Evolutionary conservation across 2,329 filamentous ascomycete genomes (phyloP).

Genomic region (Lasiodiplodia sp.): DNA sequence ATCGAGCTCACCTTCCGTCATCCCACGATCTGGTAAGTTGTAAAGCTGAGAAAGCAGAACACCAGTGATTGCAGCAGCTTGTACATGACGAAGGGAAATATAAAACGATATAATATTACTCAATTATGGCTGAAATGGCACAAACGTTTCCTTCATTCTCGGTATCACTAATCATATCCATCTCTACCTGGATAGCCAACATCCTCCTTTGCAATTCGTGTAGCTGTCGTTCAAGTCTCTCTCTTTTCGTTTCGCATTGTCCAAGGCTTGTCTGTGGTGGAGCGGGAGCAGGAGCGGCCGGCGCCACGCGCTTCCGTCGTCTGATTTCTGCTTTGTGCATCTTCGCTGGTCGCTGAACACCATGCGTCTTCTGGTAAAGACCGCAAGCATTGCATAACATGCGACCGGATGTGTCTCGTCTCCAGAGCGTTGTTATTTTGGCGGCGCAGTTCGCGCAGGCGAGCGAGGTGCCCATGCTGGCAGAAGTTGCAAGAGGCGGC

Average conservation of each 20-base stretch:
- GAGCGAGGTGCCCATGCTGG: neutral
- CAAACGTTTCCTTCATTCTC: no score
- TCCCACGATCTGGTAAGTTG: no score
- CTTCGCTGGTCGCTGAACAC: neutral
- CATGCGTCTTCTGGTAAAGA: neutral
- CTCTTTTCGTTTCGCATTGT: neutral
- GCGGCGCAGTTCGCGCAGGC: slow-evolving; percentile 97
- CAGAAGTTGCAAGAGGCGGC: neutral
- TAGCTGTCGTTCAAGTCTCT: neutral
- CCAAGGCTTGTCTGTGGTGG: neutral
- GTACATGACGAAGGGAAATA: no score
- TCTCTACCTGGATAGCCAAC: neutral
- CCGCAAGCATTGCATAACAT: slow-evolving; percentile 95
- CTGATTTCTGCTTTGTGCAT: neutral
- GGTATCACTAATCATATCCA: neutral
- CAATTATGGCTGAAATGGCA: no score
- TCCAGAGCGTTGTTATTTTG: slow-evolving; percentile 94
- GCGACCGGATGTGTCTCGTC: slow-evolving; percentile 90
- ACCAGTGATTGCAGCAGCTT: no score
- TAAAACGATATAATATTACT: no score
- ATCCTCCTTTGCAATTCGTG: neutral
- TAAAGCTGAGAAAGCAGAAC: no score
- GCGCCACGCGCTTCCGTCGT: neutral
- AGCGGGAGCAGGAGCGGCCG: neutral
- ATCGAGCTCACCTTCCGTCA: no score